Evolutionary conservation across 2,329 filamentous ascomycete species (phyloP), one percentile per base, ranked within the genome.

Genomic region (Aureobasidium uvarum): DNA sequence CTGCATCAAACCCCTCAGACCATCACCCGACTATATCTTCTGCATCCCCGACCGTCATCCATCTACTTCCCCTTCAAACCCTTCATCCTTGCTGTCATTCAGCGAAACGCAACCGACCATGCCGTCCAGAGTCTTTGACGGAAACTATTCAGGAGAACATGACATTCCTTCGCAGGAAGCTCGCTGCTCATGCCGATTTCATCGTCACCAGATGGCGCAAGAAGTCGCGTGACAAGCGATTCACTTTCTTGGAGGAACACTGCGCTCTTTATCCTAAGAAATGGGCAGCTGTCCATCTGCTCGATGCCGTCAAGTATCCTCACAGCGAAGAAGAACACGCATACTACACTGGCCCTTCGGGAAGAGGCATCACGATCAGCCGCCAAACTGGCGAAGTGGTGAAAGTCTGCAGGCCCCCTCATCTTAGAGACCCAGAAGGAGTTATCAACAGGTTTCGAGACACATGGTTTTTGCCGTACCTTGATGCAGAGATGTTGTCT

Each of bases 401-500:
- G n/a, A n/a, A n/a, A n/a, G n/a, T n/a, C n/a, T n/a, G n/a, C n/a
- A n/a, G n/a, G n/a, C n/a, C n/a, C n/a, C n/a, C n/a, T n/a, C 36
- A 43, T 8, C 23, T n/a, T 4, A 39, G 39, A 18, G 54, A 56
- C n/a, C 54, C 54, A 11, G 23, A 39, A 25, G 54, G 39, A 3
- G 54, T 56, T 5, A 14, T 20, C 18, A 36, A 36, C 16, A 52
- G 31, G 8, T 52, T 46, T 8, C 38, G 55, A 39, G 58, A 62
- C 31, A 64, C 60, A 13, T 58, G 63, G 11, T 43, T 69, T 36
- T 8, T 68, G 13, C 67, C 69, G 7, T 69, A 68, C 20, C 64
- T 71, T 3, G 63, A 67, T 56, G 10, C 66, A 0, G 62, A 66
- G 5, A 64, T 56, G 18, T 20, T 71, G 7, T 62, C 66, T 33